Base-by-base conservation (phyloP, 306 rosid genomes). In the Cucumis cinereus region DNA sequence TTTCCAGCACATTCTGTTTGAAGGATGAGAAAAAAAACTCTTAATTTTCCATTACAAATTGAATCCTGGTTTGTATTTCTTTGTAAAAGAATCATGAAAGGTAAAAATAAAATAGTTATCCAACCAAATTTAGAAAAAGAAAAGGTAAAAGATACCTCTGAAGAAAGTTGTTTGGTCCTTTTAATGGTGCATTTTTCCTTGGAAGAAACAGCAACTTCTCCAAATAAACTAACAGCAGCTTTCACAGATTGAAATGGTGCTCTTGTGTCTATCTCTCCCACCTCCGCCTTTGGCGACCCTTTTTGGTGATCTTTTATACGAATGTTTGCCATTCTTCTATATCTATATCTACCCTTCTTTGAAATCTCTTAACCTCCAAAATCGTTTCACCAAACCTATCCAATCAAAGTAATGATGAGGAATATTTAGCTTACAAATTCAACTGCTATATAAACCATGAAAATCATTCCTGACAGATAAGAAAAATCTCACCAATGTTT, bases 231-330 rank as follows among this genome's bases (percentile, higher is more conserved):
- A 60, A 94, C 90, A 41, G 99, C 99, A 57, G 96, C 97, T 81
- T 85, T 94, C 77, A 94, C 99, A 45, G 99, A 94, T 85, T 92
- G 96, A 82, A 94, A 94, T n/a, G 99, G 99, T 0, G 97, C 92
- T 70, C 99, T 85, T 53, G 95, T 92, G 85, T 90, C 96, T 30
- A 93, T 88, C 84, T 90, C 96, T 77, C 98, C 98, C 77, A 93
- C 89, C 84, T 90, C 97, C 38, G 79, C 80, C 80, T 83, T 89
- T 5, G 97, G 91, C 77, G 97, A 92, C 79, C 77, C 82, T 78
- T 83, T 88, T 15, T 43, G 83, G 12, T 47, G 77, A 4, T 83
- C 89, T 77, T 74, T 83, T 23, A 62, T 66, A 8, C 76, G 82
- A 26, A 22, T 12, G 77, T 70, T 84, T 0, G 55, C 78, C 97